Percentiles rank a stretch among this genome's conserved stretches.
Evolutionary conservation across 352 stramenopile genomes (phyloP).

Genomic region (Phytophthora melonis): DNA sequence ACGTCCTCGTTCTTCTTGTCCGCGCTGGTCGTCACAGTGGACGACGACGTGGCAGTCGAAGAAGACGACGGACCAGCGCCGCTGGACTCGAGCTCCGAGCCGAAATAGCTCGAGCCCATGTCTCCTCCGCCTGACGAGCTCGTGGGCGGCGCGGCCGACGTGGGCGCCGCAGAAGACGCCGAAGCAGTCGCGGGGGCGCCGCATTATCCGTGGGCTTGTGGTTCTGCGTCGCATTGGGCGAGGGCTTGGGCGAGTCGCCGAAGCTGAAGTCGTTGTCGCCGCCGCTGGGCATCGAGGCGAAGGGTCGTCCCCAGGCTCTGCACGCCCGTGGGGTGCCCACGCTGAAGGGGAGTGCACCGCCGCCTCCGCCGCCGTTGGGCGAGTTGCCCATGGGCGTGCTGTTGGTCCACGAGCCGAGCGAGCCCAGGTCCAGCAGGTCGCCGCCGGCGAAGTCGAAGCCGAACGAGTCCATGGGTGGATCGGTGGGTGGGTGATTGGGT

Average conservation of each 20-base stretch:
- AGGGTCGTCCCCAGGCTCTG: slow-evolving; percentile 79
- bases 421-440: slow-evolving; percentile 81
- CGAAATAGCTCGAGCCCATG: slow-evolving; percentile 72
- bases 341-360: slow-evolving; percentile 71
- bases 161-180: not conserved
- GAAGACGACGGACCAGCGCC: slow-evolving; percentile 2
- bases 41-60: slow-evolving; percentile 12
- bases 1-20: slow-evolving; percentile 42
- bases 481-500: not conserved
- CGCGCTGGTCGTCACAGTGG: slow-evolving; percentile 26
- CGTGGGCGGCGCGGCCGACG: slow-evolving; percentile 16
- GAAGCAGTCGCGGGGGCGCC: not conserved
- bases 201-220: slow-evolving; percentile 25
- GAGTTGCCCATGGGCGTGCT: slow-evolving; percentile 77
- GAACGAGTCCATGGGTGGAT: slow-evolving; percentile 78
- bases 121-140: slow-evolving; percentile 30
- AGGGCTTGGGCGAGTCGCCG: slow-evolving; percentile 77
- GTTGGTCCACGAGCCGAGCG: slow-evolving; percentile 73
- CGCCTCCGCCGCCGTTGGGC: slow-evolving; percentile 56
- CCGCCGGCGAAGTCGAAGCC: slow-evolving; percentile 83
- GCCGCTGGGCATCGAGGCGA: slow-evolving; percentile 52
- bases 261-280: slow-evolving; percentile 83
- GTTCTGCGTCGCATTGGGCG: slow-evolving; percentile 23
- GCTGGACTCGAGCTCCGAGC: slow-evolving; percentile 57
- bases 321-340: slow-evolving; percentile 87